Base-by-base conservation (phyloP, 2,329 filamentous ascomycete species). In the Chaetomium olivaceum region DNA sequence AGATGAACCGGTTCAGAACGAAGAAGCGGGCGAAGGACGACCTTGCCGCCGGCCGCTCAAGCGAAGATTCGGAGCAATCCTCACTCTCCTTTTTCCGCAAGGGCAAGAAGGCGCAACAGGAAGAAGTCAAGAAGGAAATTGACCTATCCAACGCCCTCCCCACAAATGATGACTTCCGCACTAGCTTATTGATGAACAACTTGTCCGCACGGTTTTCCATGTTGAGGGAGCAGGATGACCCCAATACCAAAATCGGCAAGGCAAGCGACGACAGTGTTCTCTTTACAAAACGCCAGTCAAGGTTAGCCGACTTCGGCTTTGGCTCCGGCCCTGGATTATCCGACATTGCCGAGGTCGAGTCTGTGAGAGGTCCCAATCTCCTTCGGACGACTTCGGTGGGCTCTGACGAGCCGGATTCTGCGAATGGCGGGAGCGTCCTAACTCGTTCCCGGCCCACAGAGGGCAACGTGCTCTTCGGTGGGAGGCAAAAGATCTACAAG, bases 121-220 rank as follows among this genome's bases (percentile, higher is more conserved):
- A 83, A 55, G 86, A 88, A 71, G 79, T 81, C 55, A 90, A 89
- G 74, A 82, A 80, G 65, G 85, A 91, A 68, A 78, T 97, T 56
- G 90, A 98, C 73, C 81, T 98, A 14, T 77, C 87, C 2, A 81
- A 82, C 14, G 93, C 88, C 0, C 81, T 99, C 2, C 95, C 95
- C 1, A 84, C 93, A 0, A 89, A 82, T 56, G 92, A 98, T 77
- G 90, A 98, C 74, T 98, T 99, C 77, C 88, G 95, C 64, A 99
- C 95, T 3, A 98, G 95, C 81, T 81, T 99, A 65, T 83, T 99
- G 68, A 96, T 99, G 94, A 93, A 92, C 0, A 94, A 93, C 51
- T 84, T 99, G 4, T 98, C 94, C 0, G 92, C 93, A 14, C 89
- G 95, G 7, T 99, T 99, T 77, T 98, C 94, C 71, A 98, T 98